Evolutionary conservation across 495 filamentous ascomycete genomes (phyloP).

Genomic region (Penicillium tannophilum): DNA sequence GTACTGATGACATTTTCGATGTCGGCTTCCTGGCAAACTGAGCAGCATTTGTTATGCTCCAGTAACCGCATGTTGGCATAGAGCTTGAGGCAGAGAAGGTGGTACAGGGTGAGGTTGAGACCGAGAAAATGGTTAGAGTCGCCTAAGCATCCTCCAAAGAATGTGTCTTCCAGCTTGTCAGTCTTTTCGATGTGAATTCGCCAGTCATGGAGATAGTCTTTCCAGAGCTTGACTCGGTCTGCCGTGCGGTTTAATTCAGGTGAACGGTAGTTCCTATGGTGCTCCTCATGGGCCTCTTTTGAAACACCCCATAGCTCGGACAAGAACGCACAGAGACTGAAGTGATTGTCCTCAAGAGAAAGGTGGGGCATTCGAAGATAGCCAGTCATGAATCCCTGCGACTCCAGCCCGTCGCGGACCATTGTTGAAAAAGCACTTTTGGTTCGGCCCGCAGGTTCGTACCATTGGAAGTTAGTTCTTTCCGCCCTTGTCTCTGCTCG

Average conservation of each 20-base stretch:
- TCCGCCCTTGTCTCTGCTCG: background rate
- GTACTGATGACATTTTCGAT: background rate
- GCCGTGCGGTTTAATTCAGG: background rate
- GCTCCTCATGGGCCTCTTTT: background rate
- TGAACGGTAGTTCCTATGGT: background rate
- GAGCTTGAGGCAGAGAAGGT: background rate
- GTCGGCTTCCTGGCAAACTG: background rate
- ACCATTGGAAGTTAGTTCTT: background rate
- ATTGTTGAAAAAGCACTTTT: background rate
- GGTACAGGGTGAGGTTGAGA: background rate
- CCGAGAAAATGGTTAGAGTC: background rate
- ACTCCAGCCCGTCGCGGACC: background rate
- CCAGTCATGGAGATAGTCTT: background rate
- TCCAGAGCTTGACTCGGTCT: background rate
- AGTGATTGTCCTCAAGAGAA: background rate
- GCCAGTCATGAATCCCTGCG: background rate
- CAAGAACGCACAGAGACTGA: conserved; percentile 2
- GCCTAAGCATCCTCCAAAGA: background rate
- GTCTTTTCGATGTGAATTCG: background rate
- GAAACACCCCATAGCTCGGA: conserved; percentile 4
- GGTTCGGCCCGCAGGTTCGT: background rate
- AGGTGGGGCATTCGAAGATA: conserved; percentile 1
- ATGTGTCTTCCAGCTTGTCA: background rate
- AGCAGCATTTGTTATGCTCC: background rate
- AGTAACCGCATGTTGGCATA: background rate